Conservation (phyloP, 129 eudicot species). For the Escallonia herrerae region DNA sequence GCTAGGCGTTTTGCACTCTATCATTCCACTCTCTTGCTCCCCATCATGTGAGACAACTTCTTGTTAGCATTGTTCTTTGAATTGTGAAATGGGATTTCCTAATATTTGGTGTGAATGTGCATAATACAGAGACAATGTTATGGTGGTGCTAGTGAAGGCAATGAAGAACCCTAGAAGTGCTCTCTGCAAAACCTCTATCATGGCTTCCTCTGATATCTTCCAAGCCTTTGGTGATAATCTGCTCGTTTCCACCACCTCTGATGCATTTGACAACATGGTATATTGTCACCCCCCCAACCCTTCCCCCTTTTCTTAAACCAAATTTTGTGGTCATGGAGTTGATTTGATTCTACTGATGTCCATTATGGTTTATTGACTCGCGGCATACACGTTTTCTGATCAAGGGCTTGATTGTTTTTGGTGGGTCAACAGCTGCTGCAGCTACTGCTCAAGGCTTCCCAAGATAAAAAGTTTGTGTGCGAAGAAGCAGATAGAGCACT, state of each 20-base stretch:
- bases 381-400: too few species aligned
- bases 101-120: not conserved
- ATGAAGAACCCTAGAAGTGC: slow-evolving; percentile 99
- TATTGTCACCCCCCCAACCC: not conserved
- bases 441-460: slow-evolving; percentile 78
- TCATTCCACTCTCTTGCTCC: slow-evolving; percentile 62
- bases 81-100: slow-evolving; percentile 7
- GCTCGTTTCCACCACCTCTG: slow-evolving; percentile 44
- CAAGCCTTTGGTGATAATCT: slow-evolving; percentile 69
- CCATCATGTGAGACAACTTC: slow-evolving; percentile 45
- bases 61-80: not conserved
- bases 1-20: slow-evolving; percentile 69
- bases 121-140: slow-evolving; percentile 65
- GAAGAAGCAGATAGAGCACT: slow-evolving; percentile 90
- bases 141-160: slow-evolving; percentile 68
- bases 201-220: slow-evolving; percentile 87
- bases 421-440: slow-evolving; percentile 59
- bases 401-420: not conserved
- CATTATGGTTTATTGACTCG: too few species aligned
- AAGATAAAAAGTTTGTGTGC: slow-evolving; percentile 90
- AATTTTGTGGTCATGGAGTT: too few species aligned
- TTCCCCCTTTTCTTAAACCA: not conserved
- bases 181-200: slow-evolving; percentile 77
- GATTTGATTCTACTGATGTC: too few species aligned
- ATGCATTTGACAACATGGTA: slow-evolving; percentile 79